phyloP scores from a whole-genome alignment of 306 rosid species.

The Lathyrus oleraceus region DNA sequence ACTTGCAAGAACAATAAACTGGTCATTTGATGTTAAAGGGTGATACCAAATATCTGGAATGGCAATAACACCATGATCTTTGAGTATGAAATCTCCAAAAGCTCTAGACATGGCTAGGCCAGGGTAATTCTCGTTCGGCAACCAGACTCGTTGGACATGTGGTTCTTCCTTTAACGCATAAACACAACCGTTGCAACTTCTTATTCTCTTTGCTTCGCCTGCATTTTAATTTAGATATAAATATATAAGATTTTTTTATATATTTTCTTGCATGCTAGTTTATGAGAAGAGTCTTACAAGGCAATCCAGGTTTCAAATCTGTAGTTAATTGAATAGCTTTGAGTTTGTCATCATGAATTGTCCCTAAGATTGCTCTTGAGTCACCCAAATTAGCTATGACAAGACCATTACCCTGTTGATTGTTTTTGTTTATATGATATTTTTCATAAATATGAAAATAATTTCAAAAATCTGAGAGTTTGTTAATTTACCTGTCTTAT shows the following conservation, averaged over 20 bases:
- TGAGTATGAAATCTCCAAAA: slow-evolving; percentile 77
- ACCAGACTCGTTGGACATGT: slow-evolving; percentile 68
- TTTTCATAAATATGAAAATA: neutral
- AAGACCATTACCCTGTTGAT: slow-evolving; percentile 59
- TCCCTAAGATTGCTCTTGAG: slow-evolving; percentile 82
- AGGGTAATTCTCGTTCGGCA: slow-evolving; percentile 51
- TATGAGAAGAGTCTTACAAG: slow-evolving; percentile 44
- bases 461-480: neutral
- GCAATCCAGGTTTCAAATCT: slow-evolving; percentile 73
- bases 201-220: slow-evolving; percentile 70
- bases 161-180: slow-evolving; percentile 58
- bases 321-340: slow-evolving; percentile 62
- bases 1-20: slow-evolving; percentile 64
- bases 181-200: slow-evolving; percentile 60
- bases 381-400: slow-evolving; percentile 79
- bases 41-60: slow-evolving; percentile 55
- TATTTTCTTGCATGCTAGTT: neutral
- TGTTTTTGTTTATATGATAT: neutral
- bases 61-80: slow-evolving; percentile 68
- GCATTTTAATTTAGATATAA: slow-evolving; percentile 4
- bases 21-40: slow-evolving; percentile 49
- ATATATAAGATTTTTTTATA: too few species aligned
- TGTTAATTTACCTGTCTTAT: slow-evolving; percentile 58
- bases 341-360: slow-evolving; percentile 45
- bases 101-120: slow-evolving; percentile 89